phyloP scores from a whole-genome alignment of 176 grass and related monocot genomes.

The Dactylis glomerata region DNA sequence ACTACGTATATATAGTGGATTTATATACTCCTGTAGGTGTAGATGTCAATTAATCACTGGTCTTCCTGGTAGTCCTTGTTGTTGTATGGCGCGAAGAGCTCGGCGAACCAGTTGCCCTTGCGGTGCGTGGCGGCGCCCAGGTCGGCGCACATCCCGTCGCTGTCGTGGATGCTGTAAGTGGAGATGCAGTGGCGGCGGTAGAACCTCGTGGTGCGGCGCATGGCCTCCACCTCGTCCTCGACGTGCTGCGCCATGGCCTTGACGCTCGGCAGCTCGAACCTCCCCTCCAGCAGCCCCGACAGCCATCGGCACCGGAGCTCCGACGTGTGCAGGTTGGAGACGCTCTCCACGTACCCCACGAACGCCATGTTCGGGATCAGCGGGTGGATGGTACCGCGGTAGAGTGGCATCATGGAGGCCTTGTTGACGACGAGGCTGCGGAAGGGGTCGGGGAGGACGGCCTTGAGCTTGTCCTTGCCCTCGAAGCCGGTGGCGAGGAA shows the following conservation, averaged over 20 bases:
- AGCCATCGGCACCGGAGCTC: slow-evolving; percentile 94
- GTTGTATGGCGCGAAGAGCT: slow-evolving; percentile 81
- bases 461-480: slow-evolving; percentile 81
- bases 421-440: slow-evolving; percentile 50
- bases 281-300: slow-evolving; percentile 56
- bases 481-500: slow-evolving; percentile 96
- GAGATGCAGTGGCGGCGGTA: slow-evolving; percentile 99
- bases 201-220: slow-evolving; percentile 88
- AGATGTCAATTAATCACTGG: background rate
- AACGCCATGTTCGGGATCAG: slow-evolving; percentile 96
- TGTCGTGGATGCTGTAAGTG: slow-evolving; percentile 98
- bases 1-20: background rate
- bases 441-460: slow-evolving; percentile 69
- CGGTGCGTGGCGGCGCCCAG: slow-evolving; percentile 64
- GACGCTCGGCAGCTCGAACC: slow-evolving; percentile 60
- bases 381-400: slow-evolving; percentile 90
- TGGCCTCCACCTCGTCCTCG: slow-evolving; percentile 61
- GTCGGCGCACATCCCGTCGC: slow-evolving; percentile 88
- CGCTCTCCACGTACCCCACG: slow-evolving; percentile 97
- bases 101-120: slow-evolving; percentile 74
- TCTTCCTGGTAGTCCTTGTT: slow-evolving; percentile 90
- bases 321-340: slow-evolving; percentile 97
- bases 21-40: background rate
- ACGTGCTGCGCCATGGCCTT: slow-evolving; percentile 58
- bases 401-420: slow-evolving; percentile 82